Evolutionary conservation across 495 filamentous ascomycete species (phyloP), one percentile per base, ranked within the genome.

Genomic region (Sporormia fimetaria): DNA sequence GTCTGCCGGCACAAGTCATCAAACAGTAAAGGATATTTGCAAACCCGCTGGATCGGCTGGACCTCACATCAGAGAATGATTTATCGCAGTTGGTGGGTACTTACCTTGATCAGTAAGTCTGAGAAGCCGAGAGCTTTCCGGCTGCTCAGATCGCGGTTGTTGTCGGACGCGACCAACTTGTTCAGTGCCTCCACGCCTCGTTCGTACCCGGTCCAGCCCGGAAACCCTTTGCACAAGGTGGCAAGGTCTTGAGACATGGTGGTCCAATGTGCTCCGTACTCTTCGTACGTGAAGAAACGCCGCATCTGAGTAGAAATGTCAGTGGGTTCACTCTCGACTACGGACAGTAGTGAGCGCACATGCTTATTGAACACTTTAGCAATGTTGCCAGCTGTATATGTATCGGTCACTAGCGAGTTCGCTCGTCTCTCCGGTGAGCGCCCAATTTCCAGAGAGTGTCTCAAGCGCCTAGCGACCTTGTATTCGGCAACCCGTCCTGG

Each of bases 21-120:
- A 37, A 96, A 83, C 15, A 98, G 67, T 23, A 98, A 69, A 7
- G 83, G 83, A 62, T 98, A 98, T 64, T 81, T 86, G 69, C 83
- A 92, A 10, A 96, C 73, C 23, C 90, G 73, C 66, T 98, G 90
- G 39, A 94, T 84, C 0, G 90, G 90, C 90, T 94, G 51, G 21
- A 17, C 25, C 1, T 14, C n/a, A n/a, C n/a, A n/a, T 20, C 14
- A 6, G n/a, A 7, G 1, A 21, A 7, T 15, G n/a, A n/a, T 22
- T 23, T 9, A 27, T n/a, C 25, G 7, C 7, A 27, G 7, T 7
- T n/a, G 7, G 25, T n/a, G 7, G 8, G 28, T 0, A 40, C 63
- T 37, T 60, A 84, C 87, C 74, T 96, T 96, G 34, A 94, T 86
- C 26, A 96, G 69, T 32, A 98, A 69, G 59, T 98, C 90, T 45